Evolutionary conservation across 2,329 filamentous ascomycete species (phyloP), one percentile per base, ranked within the genome.

Genomic region (Exophiala sideris): DNA sequence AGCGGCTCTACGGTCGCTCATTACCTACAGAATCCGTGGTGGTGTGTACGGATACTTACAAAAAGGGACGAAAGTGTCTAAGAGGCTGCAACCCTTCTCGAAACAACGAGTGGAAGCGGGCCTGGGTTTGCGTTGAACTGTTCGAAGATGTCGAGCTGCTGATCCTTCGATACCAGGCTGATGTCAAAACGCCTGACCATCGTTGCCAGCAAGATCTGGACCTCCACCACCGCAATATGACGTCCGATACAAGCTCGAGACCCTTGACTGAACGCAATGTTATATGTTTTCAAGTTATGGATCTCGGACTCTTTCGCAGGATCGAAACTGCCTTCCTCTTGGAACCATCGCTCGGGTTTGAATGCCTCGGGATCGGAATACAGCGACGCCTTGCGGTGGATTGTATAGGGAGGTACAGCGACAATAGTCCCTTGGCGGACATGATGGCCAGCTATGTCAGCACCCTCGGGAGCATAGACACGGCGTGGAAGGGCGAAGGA

Each of bases 121-220:
- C 39, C 39, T 8, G 39, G 39, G 14, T 41, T 41, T 10, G 39
- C n/a, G n/a, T 41, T n/a, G 39, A 41, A 41, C n/a, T 18, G 39
- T 18, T 41, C 39, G 14, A 41, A 41, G 39, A 41, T 41, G 8
- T 41, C 39, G 10, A 41, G 18, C 14, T 16, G n/a, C 3, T 18
- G n/a, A 16, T 2, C 14, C n/a, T n/a, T n/a, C n/a, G n/a, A n/a
- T 2, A 16, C 39, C 6, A 41, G 39, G 6, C 18, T 9, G n/a
- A 41, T 41, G 7, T 41, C 39, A 41, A 7, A 41, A n/a, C 39
- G n/a, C 39, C 39, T 11, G 39, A 41, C 16, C 14, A 41, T n/a
- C 6, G 39, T 41, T n/a, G 39, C 39, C n/a, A 41, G n/a, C 39
- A 41, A 41, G n/a, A 41, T 41, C 39, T 41, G 39, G 18, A 41